Evolutionary conservation across 768 basidiomycete species (phyloP).

Genomic region (Hydnomerulius pinastri): DNA sequence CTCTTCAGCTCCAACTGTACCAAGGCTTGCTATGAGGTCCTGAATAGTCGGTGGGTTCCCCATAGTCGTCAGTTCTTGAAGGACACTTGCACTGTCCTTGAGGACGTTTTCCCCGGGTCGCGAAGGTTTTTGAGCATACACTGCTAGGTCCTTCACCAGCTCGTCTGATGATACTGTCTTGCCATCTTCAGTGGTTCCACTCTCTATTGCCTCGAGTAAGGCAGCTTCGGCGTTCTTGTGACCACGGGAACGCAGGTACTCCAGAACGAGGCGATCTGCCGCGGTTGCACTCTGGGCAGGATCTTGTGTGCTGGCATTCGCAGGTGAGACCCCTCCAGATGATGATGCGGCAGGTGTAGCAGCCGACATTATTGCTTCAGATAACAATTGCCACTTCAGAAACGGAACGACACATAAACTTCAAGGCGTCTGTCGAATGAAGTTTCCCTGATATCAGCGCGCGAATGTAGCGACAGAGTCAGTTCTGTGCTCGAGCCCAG

Average conservation of each 20-base stretch:
- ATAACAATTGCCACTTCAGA: neutral
- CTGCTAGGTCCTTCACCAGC: constrained; percentile 58
- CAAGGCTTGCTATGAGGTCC: constrained; percentile 74
- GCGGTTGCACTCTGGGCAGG: constrained; percentile 16
- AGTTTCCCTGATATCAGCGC: too few species aligned
- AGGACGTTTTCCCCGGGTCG: constrained; percentile 70
- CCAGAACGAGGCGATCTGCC: constrained; percentile 44
- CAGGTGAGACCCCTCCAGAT: constrained; percentile 34
- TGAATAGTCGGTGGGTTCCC: constrained; percentile 74
- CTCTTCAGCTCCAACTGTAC: constrained; percentile 80
- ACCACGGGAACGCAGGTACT: constrained; percentile 52
- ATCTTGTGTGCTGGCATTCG: constrained; percentile 29
- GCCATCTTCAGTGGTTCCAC: constrained; percentile 34
- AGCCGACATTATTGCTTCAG: constrained; percentile 25
- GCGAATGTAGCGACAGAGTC: too few species aligned
- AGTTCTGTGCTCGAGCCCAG: too few species aligned
- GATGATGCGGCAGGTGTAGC: constrained; percentile 37
- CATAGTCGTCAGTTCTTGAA: constrained; percentile 68
- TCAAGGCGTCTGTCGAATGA: too few species aligned
- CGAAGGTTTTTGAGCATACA: constrained; percentile 69
- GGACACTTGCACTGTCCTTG: constrained; percentile 63
- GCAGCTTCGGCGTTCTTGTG: constrained; percentile 45
- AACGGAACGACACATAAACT: too few species aligned
- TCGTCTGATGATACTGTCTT: constrained; percentile 50
- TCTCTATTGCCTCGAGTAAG: constrained; percentile 42